Evolutionary conservation across 768 basidiomycete species (phyloP).

Genomic region (Macrolepiota dolichaula): DNA sequence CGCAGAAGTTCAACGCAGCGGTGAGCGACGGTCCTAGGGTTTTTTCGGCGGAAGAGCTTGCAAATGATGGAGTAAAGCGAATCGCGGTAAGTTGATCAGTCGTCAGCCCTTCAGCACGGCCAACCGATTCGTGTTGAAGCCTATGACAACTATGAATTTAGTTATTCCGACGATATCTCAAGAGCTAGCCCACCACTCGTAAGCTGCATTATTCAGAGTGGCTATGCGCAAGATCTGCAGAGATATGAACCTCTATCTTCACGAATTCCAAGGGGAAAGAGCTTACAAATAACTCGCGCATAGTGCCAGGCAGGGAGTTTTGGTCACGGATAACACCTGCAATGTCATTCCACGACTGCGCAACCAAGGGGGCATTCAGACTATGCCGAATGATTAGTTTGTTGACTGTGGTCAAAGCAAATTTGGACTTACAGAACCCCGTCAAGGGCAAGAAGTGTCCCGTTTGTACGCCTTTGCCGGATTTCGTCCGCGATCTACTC

Average conservation of each 20-base stretch:
- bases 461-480: conserved; percentile 29
- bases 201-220: conserved; percentile 45
- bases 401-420: background rate
- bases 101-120: conserved; percentile 46
- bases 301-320: conserved; percentile 42
- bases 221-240: conserved; percentile 48
- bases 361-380: conserved; percentile 32
- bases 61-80: conserved; percentile 45
- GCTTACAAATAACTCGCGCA: conserved; percentile 49
- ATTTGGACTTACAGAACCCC: conserved; percentile 29
- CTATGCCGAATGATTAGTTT: background rate
- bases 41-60: conserved; percentile 18
- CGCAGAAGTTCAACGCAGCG: conserved; percentile 55
- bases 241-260: background rate
- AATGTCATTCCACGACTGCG: conserved; percentile 47
- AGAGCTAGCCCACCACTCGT: conserved; percentile 34
- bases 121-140: conserved; percentile 55
- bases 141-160: background rate
- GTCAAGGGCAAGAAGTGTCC: conserved; percentile 34
- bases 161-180: background rate
- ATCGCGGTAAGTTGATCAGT: conserved; percentile 52
- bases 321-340: conserved; percentile 46
- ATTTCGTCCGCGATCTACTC: conserved; percentile 34
- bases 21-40: conserved; percentile 45
- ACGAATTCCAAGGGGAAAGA: background rate